Evolutionary conservation across 176 grass and related monocot species (phyloP).

Genomic region (Juncus inflexus): DNA sequence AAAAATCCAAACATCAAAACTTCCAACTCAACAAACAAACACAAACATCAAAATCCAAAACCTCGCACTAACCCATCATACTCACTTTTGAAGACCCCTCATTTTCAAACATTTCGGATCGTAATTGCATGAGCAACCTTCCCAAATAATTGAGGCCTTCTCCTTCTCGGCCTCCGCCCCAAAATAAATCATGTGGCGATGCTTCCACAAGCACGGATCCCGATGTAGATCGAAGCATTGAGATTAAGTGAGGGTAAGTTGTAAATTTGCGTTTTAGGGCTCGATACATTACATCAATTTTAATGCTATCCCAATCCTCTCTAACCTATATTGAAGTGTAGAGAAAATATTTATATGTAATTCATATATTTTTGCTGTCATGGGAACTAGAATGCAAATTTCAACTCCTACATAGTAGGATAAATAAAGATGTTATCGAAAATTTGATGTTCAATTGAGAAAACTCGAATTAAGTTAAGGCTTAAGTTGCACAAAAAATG

Average conservation of each 20-base stretch:
- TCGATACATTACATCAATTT: conserved; percentile 72
- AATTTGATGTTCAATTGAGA: too few relatives aligned
- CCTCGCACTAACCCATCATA: not conserved
- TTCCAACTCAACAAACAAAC: too few relatives aligned
- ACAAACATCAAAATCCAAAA: too few relatives aligned
- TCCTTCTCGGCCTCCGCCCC: conserved; percentile 71
- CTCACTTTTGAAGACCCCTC: conserved; percentile 18
- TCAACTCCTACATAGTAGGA: too few relatives aligned
- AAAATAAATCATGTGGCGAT: conserved; percentile 93
- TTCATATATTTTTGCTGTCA: not conserved
- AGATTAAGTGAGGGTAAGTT: conserved; percentile 49
- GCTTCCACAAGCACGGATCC: conserved; percentile 91
- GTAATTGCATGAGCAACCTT: conserved; percentile 73
- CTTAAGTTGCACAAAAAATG: too few relatives aligned
- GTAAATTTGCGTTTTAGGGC: conserved; percentile 78
- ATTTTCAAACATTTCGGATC: conserved; percentile 51
- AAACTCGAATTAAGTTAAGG: too few relatives aligned
- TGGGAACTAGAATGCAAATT: not conserved
- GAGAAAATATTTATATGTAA: conserved; percentile 6
- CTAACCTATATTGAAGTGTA: conserved; percentile 40
- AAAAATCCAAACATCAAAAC: too few relatives aligned
- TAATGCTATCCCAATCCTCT: conserved; percentile 61
- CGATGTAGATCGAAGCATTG: conserved; percentile 70
- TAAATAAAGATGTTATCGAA: too few relatives aligned
- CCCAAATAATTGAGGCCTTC: conserved; percentile 95